These are phyloP conservation scores for Auricularia heimuer DNA, from an alignment of 768 basidiomycete genomes.

Conservation along the genomic window DNA sequence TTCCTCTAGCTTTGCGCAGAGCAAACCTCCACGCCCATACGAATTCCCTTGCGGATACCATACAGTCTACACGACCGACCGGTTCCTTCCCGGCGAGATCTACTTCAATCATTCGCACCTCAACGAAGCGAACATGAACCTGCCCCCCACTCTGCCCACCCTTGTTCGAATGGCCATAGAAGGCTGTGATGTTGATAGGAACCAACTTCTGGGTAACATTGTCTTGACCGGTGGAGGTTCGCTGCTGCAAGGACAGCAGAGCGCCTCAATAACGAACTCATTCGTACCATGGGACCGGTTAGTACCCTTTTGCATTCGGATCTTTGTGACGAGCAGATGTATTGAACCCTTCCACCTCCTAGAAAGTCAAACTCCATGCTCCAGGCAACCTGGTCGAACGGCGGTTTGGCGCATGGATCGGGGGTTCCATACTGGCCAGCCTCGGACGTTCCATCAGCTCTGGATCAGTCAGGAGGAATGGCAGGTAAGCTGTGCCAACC, in stretches of 20 bases:
- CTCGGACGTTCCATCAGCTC: constrained; percentile 93
- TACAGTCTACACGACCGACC: constrained; percentile 69
- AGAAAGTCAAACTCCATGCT: constrained; percentile 82
- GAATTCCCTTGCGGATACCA: constrained; percentile 96
- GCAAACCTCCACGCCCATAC: constrained; percentile 57
- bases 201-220: constrained; percentile 83
- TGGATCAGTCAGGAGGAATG: constrained; percentile 94
- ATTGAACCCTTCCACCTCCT: neutral
- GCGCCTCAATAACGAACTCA: constrained; percentile 67
- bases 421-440: constrained; percentile 89
- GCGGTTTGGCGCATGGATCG: constrained; percentile 89
- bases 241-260: constrained; percentile 74
- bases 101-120: constrained; percentile 65
- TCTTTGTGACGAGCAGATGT: neutral
- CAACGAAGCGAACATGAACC: constrained; percentile 43
- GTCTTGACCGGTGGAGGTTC: constrained; percentile 95
- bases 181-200: constrained; percentile 86
- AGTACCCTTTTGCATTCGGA: constrained; percentile 20
- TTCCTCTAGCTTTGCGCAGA: constrained; percentile 42
- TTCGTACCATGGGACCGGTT: constrained; percentile 69
- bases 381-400: constrained; percentile 87
- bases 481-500: constrained; percentile 45
- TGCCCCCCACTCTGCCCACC: constrained; percentile 66
- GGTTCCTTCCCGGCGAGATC: constrained; percentile 79
- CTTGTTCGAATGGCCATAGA: constrained; percentile 71